These are phyloP conservation scores for Pisolithus sp. DNA, from an alignment of 768 basidiomycete species.

Conservation along the genomic window DNA sequence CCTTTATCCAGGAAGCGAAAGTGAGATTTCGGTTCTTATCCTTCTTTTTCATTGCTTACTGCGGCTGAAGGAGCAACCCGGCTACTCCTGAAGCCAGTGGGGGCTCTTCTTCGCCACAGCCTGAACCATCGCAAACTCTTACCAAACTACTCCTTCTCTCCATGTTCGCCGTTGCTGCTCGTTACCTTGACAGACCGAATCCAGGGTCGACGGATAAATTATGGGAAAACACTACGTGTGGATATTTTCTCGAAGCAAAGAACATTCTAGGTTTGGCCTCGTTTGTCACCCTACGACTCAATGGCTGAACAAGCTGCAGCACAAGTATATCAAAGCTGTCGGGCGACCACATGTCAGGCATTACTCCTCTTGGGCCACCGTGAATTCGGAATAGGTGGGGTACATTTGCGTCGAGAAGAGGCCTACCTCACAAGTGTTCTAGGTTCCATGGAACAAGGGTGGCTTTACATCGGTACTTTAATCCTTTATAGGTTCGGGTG, in stretches of 20 bases:
- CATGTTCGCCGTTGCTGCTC: constrained; percentile 77
- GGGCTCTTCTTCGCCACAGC: constrained; percentile 9
- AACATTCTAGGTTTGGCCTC: constrained; percentile 50
- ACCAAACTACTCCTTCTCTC: constrained; percentile 68
- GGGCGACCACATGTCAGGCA: constrained; percentile 75
- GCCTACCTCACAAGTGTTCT: constrained; percentile 8
- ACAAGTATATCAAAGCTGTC: constrained; percentile 57
- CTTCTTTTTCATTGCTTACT: neutral
- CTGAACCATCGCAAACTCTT: constrained; percentile 55
- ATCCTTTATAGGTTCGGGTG: neutral
- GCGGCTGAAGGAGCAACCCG: constrained; percentile 29
- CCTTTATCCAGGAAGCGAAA: constrained; percentile 18
- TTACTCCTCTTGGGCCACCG: constrained; percentile 73
- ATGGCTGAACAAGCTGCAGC: constrained; percentile 32
- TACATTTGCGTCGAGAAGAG: neutral
- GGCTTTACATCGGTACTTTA: constrained; percentile 67
- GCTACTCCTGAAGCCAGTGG: constrained; percentile 21
- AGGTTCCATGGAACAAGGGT: constrained; percentile 75
- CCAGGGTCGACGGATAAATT: constrained; percentile 48
- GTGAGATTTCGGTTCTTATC: constrained; percentile 4
- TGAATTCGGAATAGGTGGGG: constrained; percentile 75
- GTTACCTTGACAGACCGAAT: constrained; percentile 50
- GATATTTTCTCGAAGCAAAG: constrained; percentile 58
- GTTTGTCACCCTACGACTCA: neutral
- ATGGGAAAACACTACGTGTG: constrained; percentile 61